Evolutionary conservation across 345 rosid genomes (phyloP), one percentile per base, ranked within the genome.

Genomic region (Linum tenue): DNA sequence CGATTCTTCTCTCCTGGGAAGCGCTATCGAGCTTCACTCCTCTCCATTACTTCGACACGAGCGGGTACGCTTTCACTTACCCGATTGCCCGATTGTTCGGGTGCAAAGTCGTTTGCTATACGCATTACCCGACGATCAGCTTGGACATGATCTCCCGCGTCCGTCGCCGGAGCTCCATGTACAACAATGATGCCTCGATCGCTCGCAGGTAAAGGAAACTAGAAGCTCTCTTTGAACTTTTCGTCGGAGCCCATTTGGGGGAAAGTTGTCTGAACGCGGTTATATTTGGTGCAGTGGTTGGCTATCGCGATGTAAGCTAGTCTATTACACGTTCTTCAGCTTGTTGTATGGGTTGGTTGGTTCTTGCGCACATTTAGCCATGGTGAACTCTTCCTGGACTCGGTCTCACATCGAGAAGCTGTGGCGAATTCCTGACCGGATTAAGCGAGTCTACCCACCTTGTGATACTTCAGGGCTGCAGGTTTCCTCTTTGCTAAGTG

Each of bases 311-410:
- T 71, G 92, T 73, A 88, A 94, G 76, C 64, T 94, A 22, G 55
- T 94, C 9, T 94, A 94, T 63, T 90, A 94, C 56, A 84, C 69
- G 43, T 69, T 76, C 15, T 94, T 94, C 70, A 83, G 96, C 77
- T 75, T 83, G 95, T 68, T 94, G 78, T 94, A 94, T 72, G 96
- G 97, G 67, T 78, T 82, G 68, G 96, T 84, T 43, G 99, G 99
- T 38, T 86, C 96, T 31, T 85, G 84, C 67, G 77, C 97, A 48
- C 92, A 90, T 67, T 80, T 90, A 73, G 95, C 85, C 14, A 85
- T 94, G 91, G 97, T 94, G 37, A 94, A 94, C 73, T 94, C 99
- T 73, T 94, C 97, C 12, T 94, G 99, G 99, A 94, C 97, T 39
- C 81, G 61, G 59, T 83, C 86, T 15, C 99, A 94, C 76, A 85